These are phyloP conservation scores for Aspergillus uvarum DNA, from an alignment of 2,329 filamentous ascomycete genomes.

Conservation along the genomic window DNA sequence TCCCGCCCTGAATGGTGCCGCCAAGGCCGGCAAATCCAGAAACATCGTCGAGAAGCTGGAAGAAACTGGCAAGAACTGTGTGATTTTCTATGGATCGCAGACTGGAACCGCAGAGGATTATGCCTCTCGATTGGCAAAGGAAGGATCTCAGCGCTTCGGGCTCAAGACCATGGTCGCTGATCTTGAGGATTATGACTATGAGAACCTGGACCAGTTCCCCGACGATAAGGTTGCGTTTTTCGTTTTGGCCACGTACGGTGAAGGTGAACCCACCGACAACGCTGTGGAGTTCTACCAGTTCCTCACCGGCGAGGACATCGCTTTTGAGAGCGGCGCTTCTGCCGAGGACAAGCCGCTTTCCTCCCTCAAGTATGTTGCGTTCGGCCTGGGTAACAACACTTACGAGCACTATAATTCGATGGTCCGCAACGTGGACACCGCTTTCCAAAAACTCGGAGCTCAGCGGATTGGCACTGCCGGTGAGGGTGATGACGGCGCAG, in stretches of 20 bases:
- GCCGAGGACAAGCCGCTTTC: conserved; percentile 68
- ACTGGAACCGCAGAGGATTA: conserved; percentile 99
- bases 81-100: conserved; percentile 98
- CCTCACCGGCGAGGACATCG: conserved; percentile 74
- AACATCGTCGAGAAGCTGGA: conserved; percentile 97
- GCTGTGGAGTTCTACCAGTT: conserved; percentile 99
- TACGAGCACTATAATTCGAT: conserved; percentile 99
- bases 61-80: conserved; percentile 91
- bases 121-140: conserved; percentile 91
- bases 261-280: conserved; percentile 98
- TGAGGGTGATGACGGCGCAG: conserved; percentile 95
- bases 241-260: conserved; percentile 93
- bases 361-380: conserved; percentile 89
- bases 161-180: conserved; percentile 98
- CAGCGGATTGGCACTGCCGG: conserved; percentile 82
- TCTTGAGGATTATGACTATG: conserved; percentile 95
- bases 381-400: conserved; percentile 97
- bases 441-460: conserved; percentile 77
- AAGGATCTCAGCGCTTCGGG: conserved; percentile 93
- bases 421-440: conserved; percentile 87
- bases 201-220: conserved; percentile 85
- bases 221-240: conserved; percentile 93
- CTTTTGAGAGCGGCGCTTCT: conserved; percentile 69
- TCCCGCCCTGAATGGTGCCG: conserved; percentile 58
- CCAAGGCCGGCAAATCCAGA: conserved; percentile 79